Base-by-base conservation (phyloP, 179 eudicot species). In the Carnegiea gigantea region DNA sequence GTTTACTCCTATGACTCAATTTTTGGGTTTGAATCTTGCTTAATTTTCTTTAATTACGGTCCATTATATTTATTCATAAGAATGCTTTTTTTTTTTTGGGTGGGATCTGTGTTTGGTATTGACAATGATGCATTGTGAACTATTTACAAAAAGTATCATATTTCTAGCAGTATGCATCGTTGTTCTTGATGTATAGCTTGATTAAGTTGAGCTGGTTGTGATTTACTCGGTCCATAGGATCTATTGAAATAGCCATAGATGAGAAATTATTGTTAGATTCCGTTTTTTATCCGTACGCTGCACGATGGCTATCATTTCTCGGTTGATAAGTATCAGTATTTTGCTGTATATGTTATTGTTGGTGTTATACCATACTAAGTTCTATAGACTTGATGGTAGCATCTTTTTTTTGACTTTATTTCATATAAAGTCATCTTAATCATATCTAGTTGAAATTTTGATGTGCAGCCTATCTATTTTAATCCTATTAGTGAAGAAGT, bases 221-320 rank as follows among this genome's bases (percentile, higher is more conserved):
- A 23, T 33, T 75, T 75, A 28, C 60, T 76, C 75, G 73, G 60
- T 75, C 64, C 24, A 5, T 76, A 38, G 9, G 14, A 76, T 49
- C 68, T 28, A n/a, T 20, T 17, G 44, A 57, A 26, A 57, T 24
- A 51, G 78, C 17, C 53, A 60, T 33, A 5, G 28, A 53, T 51
- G 17, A 49, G 44, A 26, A 51, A 76, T 30, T 18, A 48, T 65
- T 11, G 3, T 65, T 51, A 0, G 5, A 46, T 28, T 28, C 0
- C 1, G 30, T 28, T 28, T 28, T 28, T 28, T 28, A 28, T 28
- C 30, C 30, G 30, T 28, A 1, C 30, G 30, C 1, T 28, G 30
- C 30, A 28, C 30, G 30, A 28, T 28, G 30, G 30, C 30, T 28
- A 28, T 28, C 30, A 28, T 1, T 28, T 28, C 30, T 28, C 30